Conservation (phyloP, 345 rosid species). For the Lagerstroemia speciosa region DNA sequence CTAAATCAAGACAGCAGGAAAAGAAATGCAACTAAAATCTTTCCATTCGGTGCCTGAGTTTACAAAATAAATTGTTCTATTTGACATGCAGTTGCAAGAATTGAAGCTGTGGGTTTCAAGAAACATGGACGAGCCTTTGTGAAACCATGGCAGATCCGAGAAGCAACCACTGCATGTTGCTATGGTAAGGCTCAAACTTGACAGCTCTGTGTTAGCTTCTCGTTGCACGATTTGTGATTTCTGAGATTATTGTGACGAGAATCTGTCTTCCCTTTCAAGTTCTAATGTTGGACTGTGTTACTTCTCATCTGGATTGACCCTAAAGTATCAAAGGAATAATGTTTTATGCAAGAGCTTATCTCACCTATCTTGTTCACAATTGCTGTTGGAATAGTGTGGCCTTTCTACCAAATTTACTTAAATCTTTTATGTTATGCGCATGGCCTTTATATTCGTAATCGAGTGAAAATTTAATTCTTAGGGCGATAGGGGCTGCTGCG, state of each 20-base stretch:
- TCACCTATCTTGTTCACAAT: constrained; percentile 83
- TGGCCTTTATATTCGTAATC: too few relatives aligned
- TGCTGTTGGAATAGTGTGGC: constrained; percentile 79
- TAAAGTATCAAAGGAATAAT: constrained; percentile 66
- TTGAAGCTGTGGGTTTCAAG: constrained; percentile 83
- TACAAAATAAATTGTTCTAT: neutral
- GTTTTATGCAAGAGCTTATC: constrained; percentile 84
- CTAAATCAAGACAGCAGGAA: too few relatives aligned
- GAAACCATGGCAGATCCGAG: constrained; percentile 80
- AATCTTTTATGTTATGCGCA: neutral
- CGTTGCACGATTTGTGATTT: neutral
- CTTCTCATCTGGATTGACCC: constrained; percentile 58
- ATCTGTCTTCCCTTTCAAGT: neutral
- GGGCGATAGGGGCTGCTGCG: constrained; percentile 94
- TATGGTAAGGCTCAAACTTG: constrained; percentile 47
- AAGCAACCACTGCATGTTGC: constrained; percentile 92
- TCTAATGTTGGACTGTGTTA: neutral
- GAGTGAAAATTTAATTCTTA: constrained; percentile 20
- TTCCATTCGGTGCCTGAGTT: neutral
- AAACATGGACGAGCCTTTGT: constrained; percentile 52
- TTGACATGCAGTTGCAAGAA: constrained; percentile 71
- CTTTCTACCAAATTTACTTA: neutral
- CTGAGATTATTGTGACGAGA: neutral
- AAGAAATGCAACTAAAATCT: too few relatives aligned
- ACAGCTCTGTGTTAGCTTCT: neutral